Percentiles rank a stretch among this genome's conserved stretches.
phyloP scores from a whole-genome alignment of 2,329 filamentous ascomycete genomes.

The Blastomyces gilchristii region DNA sequence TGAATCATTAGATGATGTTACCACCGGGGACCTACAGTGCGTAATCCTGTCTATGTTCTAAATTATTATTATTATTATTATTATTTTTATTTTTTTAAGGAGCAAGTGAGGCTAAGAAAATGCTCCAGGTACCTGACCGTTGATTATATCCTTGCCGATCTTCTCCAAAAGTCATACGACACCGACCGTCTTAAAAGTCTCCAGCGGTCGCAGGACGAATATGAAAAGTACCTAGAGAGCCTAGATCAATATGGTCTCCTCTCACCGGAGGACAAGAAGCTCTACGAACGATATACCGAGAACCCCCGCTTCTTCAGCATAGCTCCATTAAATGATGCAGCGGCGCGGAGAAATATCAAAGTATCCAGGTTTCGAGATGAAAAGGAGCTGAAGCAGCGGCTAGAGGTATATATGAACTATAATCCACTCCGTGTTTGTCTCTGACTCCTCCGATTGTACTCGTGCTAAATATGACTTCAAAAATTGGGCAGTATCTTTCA shows the following conservation, averaged over 20 bases:
- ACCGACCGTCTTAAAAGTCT: slow-evolving; percentile 56
- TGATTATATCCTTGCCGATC: slow-evolving; percentile 67
- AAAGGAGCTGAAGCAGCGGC: slow-evolving; percentile 69
- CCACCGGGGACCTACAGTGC: slow-evolving; percentile 72
- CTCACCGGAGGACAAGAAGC: slow-evolving; percentile 50
- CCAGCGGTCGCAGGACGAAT: slow-evolving; percentile 54
- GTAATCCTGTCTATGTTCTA: slow-evolving; percentile 10
- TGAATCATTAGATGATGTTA: slow-evolving; percentile 75
- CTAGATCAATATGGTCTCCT: slow-evolving; percentile 73
- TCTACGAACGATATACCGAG: slow-evolving; percentile 64
- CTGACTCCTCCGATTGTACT: neutral
- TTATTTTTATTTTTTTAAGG: neutral
- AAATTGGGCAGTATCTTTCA: slow-evolving; percentile 44
- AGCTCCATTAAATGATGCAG: slow-evolving; percentile 54
- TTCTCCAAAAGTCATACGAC: slow-evolving; percentile 56
- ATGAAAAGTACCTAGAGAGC: slow-evolving; percentile 67
- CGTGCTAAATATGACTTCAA: slow-evolving; percentile 9
- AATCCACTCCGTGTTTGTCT: neutral
- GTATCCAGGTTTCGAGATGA: slow-evolving; percentile 77
- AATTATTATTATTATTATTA: too few relatives aligned
- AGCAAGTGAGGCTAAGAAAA: slow-evolving; percentile 16
- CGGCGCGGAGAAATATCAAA: slow-evolving; percentile 67
- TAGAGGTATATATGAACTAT: slow-evolving; percentile 45
- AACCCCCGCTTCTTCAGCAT: slow-evolving; percentile 63
- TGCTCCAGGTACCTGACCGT: slow-evolving; percentile 58